These are phyloP conservation scores for Hypomontagnella submonticulosa DNA, from an alignment of 495 filamentous ascomycete species.

Conservation along the genomic window DNA sequence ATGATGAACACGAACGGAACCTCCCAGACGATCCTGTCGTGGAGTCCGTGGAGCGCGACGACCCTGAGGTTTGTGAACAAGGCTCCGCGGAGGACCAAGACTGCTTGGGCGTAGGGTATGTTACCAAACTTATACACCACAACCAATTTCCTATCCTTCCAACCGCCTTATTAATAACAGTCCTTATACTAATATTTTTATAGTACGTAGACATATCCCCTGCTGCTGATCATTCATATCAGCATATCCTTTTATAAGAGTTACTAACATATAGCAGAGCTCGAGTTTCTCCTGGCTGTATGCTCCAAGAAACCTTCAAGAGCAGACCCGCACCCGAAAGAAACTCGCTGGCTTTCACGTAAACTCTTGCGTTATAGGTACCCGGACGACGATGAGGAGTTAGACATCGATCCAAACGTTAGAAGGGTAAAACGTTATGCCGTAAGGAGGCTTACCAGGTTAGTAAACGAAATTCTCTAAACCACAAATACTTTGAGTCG, in stretches of 20 bases:
- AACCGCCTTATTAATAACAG: background rate
- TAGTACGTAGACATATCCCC: constrained; percentile 3
- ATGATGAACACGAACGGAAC: background rate
- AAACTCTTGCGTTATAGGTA: background rate
- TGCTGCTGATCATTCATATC: background rate
- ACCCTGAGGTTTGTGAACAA: background rate
- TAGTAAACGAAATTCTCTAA: background rate
- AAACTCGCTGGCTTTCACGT: constrained; percentile 21
- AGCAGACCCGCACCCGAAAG: constrained; percentile 22
- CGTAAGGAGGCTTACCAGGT: constrained; percentile 10
- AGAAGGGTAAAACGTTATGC: background rate
- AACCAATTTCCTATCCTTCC: background rate
- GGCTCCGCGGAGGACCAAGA: background rate
- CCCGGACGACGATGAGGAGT: background rate
- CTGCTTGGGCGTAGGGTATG: constrained; percentile 7
- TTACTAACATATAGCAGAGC: constrained; percentile 21
- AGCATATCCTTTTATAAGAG: no score
- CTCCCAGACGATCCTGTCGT: background rate
- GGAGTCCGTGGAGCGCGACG: background rate
- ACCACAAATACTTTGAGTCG: no score
- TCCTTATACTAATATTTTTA: background rate
- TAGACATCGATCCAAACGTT: background rate
- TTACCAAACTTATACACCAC: no score
- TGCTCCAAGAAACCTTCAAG: background rate
- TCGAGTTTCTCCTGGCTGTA: constrained; percentile 31